Evolutionary conservation across 129 eudicot genomes (phyloP), one percentile per base, ranked within the genome.

Genomic region (Dittrichia graveolens): DNA sequence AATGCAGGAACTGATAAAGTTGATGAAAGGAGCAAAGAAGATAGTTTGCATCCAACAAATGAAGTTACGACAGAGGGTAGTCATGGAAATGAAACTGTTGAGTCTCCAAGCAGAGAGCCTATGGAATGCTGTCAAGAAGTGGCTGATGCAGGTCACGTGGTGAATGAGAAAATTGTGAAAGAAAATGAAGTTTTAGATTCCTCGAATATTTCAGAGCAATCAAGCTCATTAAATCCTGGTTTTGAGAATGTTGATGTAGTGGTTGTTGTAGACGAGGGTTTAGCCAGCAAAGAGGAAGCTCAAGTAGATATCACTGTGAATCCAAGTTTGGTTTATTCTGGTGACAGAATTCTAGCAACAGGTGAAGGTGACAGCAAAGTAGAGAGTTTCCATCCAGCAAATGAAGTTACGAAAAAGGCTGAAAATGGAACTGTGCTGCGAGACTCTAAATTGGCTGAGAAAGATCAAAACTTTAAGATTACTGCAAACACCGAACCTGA

Each of bases 51-150:
- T 35, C 65, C 65, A 37, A 12, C 65, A 37, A 13, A 2, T 4
- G 19, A 60, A 61, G 47, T 39, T 61, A 61, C n/a, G 40, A 1
- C 67, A n/a, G 31, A 39, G 6, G 67, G n/a, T n/a, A n/a, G n/a
- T n/a, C n/a, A n/a, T n/a, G n/a, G n/a, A n/a, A n/a, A n/a, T n/a
- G n/a, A n/a, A n/a, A n/a, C n/a, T n/a, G n/a, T n/a, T n/a, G n/a
- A n/a, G n/a, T n/a, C n/a, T n/a, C n/a, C n/a, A n/a, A n/a, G n/a
- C n/a, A n/a, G n/a, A n/a, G n/a, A n/a, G n/a, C n/a, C n/a, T n/a
- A n/a, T n/a, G n/a, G n/a, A n/a, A 39, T 66, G 82, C 34, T n/a
- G n/a, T 72, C 75, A 64, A 44, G 80, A 74, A 37, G 72, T 12
- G 41, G 50, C 43, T 41, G 45, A 62, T 43, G 77, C 46, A 41